Conservation (phyloP, 2,329 filamentous ascomycete species). For the Fusarium chuoi region DNA sequence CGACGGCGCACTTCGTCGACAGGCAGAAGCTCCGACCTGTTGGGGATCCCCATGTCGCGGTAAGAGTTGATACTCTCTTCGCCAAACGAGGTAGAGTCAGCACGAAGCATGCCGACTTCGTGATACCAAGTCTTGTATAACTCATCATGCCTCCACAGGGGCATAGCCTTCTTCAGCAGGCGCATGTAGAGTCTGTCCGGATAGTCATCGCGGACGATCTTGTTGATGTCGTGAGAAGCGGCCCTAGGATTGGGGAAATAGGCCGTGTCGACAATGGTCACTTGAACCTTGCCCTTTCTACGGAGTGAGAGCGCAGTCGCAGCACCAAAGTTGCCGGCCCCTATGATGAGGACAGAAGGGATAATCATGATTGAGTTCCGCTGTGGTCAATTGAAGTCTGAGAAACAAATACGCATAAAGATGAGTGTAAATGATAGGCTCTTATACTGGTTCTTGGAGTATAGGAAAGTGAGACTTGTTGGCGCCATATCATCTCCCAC, state of each 20-base stretch:
- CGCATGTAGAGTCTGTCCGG: conserved; percentile 53
- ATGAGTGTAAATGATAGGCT: conserved; percentile 1
- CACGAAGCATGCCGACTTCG: conserved; percentile 64
- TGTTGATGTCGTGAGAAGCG: conserved; percentile 60
- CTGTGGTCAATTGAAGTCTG: conserved; percentile 13
- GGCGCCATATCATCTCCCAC: conserved; percentile 9
- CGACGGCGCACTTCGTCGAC: conserved; percentile 63
- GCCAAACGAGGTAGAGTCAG: conserved; percentile 55
- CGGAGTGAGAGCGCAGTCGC: conserved; percentile 53
- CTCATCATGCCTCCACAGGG: conserved; percentile 54
- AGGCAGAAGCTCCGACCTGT: conserved; percentile 54
- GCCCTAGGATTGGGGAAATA: conserved; percentile 52
- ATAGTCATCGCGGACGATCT: conserved; percentile 57
- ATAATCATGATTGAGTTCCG: conserved; percentile 21
- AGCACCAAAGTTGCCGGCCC: conserved; percentile 57
- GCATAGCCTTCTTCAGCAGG: conserved; percentile 54
- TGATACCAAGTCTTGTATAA: conserved; percentile 66
- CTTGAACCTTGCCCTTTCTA: conserved; percentile 40
- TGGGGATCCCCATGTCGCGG: conserved; percentile 51
- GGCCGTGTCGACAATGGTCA: conserved; percentile 52
- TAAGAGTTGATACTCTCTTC: conserved; percentile 55
- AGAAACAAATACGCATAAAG: conserved; percentile 9
- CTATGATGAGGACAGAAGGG: conserved; percentile 52
- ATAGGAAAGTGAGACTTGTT: conserved; percentile 33
- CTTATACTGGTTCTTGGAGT: conserved; percentile 13